Conservation (phyloP, 106 monocot genomes). For the Allium cepa region DNA sequence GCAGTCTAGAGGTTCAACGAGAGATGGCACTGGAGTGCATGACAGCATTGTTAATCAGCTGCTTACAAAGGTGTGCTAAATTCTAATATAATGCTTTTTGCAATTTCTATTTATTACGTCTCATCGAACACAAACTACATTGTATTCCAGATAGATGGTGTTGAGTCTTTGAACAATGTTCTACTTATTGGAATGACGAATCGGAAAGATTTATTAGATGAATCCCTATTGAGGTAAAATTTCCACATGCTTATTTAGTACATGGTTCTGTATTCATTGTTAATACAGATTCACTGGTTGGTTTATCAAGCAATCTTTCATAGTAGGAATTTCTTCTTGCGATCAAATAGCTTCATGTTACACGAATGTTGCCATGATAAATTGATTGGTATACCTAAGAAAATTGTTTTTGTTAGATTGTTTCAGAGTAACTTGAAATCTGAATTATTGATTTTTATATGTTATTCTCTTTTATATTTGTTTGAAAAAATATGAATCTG, state of each 20-base stretch:
- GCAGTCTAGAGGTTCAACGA: conserved; percentile 97
- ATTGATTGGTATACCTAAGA: no score
- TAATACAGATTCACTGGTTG: no score
- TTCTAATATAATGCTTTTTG: neutral
- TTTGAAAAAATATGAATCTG: neutral
- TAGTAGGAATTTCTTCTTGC: no score
- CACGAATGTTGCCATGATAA: no score
- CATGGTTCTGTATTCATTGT: neutral
- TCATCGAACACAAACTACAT: neutral
- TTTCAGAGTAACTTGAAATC: no score
- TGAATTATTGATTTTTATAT: no score
- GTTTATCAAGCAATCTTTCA: no score
- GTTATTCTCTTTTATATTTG: neutral
- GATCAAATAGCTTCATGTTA: no score
- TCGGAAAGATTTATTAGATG: conserved; percentile 95
- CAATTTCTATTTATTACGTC: neutral
- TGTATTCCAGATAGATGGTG: conserved; percentile 92
- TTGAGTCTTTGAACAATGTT: conserved; percentile 94
- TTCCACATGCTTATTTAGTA: neutral
- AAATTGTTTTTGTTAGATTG: no score
- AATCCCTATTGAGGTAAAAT: conserved; percentile 80
- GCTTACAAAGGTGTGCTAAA: conserved; percentile 82
- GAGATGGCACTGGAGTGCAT: conserved; percentile 98
- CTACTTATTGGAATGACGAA: conserved; percentile 99
- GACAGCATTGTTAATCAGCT: conserved; percentile 99